Percentiles rank a stretch among this genome's conserved stretches.
Conservation (phyloP, 2,329 filamentous ascomycete genomes). For the Colletotrichum sp. region DNA sequence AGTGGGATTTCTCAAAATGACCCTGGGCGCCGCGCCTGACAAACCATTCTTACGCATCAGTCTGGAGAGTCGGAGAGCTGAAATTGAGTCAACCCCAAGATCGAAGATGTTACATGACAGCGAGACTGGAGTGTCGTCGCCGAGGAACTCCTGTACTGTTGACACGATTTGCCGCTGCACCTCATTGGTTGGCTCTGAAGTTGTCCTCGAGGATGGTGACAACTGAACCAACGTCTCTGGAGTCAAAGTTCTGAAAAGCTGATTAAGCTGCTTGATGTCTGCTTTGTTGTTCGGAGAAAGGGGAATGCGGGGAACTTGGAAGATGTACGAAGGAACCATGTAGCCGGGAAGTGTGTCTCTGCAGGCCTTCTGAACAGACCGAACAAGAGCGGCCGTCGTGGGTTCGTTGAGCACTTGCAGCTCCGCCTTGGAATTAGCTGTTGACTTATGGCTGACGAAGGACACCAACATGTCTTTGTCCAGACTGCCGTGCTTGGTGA, state of each 20-base stretch:
- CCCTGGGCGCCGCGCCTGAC: slow-evolving; percentile 62
- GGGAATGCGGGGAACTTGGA: slow-evolving; percentile 74
- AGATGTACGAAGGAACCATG: slow-evolving; percentile 88
- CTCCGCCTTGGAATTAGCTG: neutral
- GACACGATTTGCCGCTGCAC: slow-evolving; percentile 54
- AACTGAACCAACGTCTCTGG: slow-evolving; percentile 66
- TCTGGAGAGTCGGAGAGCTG: slow-evolving; percentile 73
- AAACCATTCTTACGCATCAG: slow-evolving; percentile 70
- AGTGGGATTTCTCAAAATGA: slow-evolving; percentile 68
- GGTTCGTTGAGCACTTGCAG: slow-evolving; percentile 27
- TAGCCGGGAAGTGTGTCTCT: slow-evolving; percentile 75
- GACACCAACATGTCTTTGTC: slow-evolving; percentile 85
- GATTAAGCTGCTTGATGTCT: slow-evolving; percentile 72
- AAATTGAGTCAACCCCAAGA: slow-evolving; percentile 87
- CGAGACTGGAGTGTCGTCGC: slow-evolving; percentile 47
- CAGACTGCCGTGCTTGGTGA: slow-evolving; percentile 71
- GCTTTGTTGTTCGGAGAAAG: slow-evolving; percentile 91
- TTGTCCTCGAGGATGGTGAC: slow-evolving; percentile 29
- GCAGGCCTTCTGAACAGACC: slow-evolving; percentile 55
- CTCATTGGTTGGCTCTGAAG: slow-evolving; percentile 31
- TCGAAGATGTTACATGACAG: slow-evolving; percentile 78
- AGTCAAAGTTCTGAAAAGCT: slow-evolving; percentile 67
- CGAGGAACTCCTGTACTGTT: slow-evolving; percentile 59
- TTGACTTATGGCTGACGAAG: slow-evolving; percentile 61
- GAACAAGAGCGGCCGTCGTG: slow-evolving; percentile 25